A percentile compares a stretch with the other conserved stretches of the same genome.
Evolutionary conservation across 1,284 basidiomycete genomes (phyloP).

Genomic region (Rhizoctonia solani): DNA sequence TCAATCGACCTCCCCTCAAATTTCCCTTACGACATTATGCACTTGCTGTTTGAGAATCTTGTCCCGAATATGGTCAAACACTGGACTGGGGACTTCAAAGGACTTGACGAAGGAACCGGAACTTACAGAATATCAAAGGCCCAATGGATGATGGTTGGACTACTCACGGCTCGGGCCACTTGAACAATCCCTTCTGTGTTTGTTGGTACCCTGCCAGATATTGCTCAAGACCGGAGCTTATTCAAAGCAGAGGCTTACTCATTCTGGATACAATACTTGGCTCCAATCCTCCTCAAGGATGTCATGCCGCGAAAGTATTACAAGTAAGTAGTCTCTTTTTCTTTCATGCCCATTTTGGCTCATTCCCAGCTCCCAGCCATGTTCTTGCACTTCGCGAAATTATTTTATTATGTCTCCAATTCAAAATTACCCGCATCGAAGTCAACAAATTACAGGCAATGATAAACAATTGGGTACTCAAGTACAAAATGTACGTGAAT

Average conservation of each 20-base stretch:
- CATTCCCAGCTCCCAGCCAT: not conserved
- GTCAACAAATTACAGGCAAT: not conserved
- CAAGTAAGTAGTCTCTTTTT: constrained; percentile 41
- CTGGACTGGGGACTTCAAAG: constrained; percentile 47
- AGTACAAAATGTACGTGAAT: constrained; percentile 34
- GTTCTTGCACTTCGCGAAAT: constrained; percentile 6
- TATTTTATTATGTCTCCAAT: constrained; percentile 13
- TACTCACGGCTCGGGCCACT: constrained; percentile 41
- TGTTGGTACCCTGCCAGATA: constrained; percentile 43
- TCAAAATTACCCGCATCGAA: not conserved
- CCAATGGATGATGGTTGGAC: constrained; percentile 45
- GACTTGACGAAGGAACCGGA: constrained; percentile 38
- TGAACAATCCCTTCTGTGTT: constrained; percentile 45
- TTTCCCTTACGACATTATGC: constrained; percentile 46
- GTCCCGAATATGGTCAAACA: constrained; percentile 37
- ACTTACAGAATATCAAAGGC: constrained; percentile 36
- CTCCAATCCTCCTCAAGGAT: constrained; percentile 42
- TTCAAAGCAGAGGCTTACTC: constrained; percentile 48
- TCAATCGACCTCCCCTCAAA: constrained; percentile 39
- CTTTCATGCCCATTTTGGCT: not conserved
- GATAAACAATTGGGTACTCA: constrained; percentile 21
- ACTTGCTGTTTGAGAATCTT: constrained; percentile 41
- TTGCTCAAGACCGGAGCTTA: constrained; percentile 39
- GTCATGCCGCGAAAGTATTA: constrained; percentile 43
- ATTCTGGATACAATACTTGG: constrained; percentile 48